These are phyloP conservation scores for Globisporangium lucens DNA, from an alignment of 352 stramenopile species.

Conservation along the genomic window DNA sequence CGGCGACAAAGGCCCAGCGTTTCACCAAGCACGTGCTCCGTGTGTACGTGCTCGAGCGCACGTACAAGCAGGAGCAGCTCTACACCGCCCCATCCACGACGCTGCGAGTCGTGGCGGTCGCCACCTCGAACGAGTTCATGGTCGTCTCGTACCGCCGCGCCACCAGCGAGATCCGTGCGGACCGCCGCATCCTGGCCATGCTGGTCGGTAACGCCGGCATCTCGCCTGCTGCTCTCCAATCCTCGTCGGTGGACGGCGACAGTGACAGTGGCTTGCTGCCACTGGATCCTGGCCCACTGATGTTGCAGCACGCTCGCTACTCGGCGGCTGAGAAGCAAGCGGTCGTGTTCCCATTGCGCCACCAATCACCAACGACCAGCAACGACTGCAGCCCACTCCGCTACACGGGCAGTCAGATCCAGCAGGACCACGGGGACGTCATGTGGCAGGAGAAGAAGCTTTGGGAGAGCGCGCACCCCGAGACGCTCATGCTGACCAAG, in stretches of 20 bases:
- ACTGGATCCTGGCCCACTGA: conserved; percentile 2
- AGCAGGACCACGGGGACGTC: conserved; percentile 16
- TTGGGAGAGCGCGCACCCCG: conserved; percentile 37
- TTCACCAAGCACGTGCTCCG: conserved; percentile 62
- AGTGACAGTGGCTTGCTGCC: conserved; percentile 9
- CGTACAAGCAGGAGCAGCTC: not conserved
- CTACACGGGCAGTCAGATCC: conserved; percentile 9
- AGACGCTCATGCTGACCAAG: conserved; percentile 44
- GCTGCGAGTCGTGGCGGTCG: conserved; percentile 40
- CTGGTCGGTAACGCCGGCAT: conserved; percentile 18
- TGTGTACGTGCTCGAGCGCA: conserved; percentile 47
- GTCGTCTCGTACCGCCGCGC: conserved; percentile 66
- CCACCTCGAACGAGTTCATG: conserved; percentile 53
- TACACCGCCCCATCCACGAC: not conserved
- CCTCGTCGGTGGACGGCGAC: conserved; percentile 15
- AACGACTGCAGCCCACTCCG: not conserved
- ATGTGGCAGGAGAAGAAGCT: conserved; percentile 35
- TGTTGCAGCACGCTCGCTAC: conserved; percentile 7
- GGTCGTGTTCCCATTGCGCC: conserved; percentile 12
- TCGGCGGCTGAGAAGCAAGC: conserved; percentile 2
- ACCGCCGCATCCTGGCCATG: conserved; percentile 32
- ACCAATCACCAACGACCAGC: conserved; percentile 9
- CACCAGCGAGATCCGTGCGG: conserved; percentile 34
- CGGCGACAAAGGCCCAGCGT: conserved; percentile 53
- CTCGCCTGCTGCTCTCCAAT: not conserved